Evolutionary conservation across 768 basidiomycete genomes (phyloP).

Genomic region (Cyathus striatus): DNA sequence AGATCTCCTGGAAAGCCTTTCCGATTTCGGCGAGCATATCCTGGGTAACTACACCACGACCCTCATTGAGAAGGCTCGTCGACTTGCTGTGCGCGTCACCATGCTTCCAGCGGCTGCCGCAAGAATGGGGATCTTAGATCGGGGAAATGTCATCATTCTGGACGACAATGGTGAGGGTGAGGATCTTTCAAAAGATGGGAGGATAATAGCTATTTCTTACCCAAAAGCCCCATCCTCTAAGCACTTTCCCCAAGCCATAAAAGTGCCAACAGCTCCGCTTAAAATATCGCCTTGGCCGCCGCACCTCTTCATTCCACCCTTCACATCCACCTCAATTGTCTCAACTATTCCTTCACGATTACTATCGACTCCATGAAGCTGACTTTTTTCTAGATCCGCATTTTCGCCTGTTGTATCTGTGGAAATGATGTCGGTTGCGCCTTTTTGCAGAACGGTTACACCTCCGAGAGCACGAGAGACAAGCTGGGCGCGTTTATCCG

Average conservation of each 20-base stretch:
- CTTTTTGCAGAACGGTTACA: conserved; percentile 89
- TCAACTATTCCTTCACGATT: conserved; percentile 51
- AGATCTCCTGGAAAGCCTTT: conserved; percentile 66
- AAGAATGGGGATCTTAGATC: conserved; percentile 71
- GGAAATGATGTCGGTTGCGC: conserved; percentile 75
- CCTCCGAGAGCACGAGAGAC: conserved; percentile 79
- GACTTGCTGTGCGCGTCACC: conserved; percentile 82
- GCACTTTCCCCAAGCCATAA: conserved; percentile 94
- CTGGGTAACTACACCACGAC: conserved; percentile 77
- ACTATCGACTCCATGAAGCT: conserved; percentile 36
- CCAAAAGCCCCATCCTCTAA: conserved; percentile 84
- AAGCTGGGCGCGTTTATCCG: conserved; percentile 54
- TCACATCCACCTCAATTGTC: conserved; percentile 57
- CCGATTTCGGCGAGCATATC: conserved; percentile 70
- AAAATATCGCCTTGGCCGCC: conserved; percentile 97
- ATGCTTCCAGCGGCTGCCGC: conserved; percentile 85
- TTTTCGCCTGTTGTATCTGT: conserved; percentile 61
- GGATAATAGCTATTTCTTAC: too few relatives aligned
- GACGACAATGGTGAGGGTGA: too few relatives aligned
- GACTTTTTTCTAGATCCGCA: conserved; percentile 38
- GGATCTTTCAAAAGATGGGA: too few relatives aligned
- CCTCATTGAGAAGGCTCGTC: conserved; percentile 70
- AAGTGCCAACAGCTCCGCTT: conserved; percentile 80
- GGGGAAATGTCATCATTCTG: conserved; percentile 52
- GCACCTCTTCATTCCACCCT: conserved; percentile 87